Evolutionary conservation across 108 stramenopile genomes (phyloP).

Genomic region (Cyclotella sp.): DNA sequence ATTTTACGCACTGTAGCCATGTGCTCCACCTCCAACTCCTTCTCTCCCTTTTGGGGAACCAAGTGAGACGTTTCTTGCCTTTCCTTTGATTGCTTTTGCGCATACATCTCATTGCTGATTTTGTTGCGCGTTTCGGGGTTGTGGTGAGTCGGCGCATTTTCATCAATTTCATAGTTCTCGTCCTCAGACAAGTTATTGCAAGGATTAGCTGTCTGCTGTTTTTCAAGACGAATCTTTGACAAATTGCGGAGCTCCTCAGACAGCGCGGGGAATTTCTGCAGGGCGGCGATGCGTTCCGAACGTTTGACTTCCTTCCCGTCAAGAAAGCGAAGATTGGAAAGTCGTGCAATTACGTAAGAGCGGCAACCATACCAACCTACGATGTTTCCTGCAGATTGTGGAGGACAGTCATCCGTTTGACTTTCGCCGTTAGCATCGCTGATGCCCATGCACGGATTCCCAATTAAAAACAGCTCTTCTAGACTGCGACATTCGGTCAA

Average conservation of each 20-base stretch:
- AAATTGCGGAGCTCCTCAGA: slow-evolving; percentile 43
- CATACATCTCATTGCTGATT: slow-evolving; percentile 84
- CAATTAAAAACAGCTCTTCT: slow-evolving; percentile 82
- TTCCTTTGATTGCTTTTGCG: slow-evolving; percentile 85
- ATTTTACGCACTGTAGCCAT: slow-evolving; percentile 32
- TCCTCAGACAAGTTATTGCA: slow-evolving; percentile 3
- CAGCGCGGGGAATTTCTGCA: slow-evolving; percentile 67
- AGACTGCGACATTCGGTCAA: slow-evolving; percentile 54
- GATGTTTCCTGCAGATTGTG: background rate
- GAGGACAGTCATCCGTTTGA: background rate
- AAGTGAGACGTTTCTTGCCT: slow-evolving; percentile 63
- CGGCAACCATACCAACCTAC: slow-evolving; percentile 63
- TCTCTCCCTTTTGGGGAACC: slow-evolving; percentile 47
- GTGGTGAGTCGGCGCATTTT: slow-evolving; percentile 68
- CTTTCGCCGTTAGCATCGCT: background rate
- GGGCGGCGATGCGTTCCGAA: slow-evolving; percentile 64
- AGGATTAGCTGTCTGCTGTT: slow-evolving; percentile 9
- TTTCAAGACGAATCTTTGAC: slow-evolving; percentile 8
- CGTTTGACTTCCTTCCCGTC: slow-evolving; percentile 84
- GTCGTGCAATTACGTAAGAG: slow-evolving; percentile 66
- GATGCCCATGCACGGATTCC: slow-evolving; percentile 81
- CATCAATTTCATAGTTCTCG: slow-evolving; percentile 25
- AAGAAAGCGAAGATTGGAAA: slow-evolving; percentile 72
- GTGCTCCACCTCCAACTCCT: slow-evolving; percentile 60
- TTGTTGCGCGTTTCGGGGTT: slow-evolving; percentile 74